Evolutionary conservation across 805 yeast genomes (phyloP), one percentile per base, ranked within the genome.

Genomic region (Cyberlindnera euphorbiiphila): DNA sequence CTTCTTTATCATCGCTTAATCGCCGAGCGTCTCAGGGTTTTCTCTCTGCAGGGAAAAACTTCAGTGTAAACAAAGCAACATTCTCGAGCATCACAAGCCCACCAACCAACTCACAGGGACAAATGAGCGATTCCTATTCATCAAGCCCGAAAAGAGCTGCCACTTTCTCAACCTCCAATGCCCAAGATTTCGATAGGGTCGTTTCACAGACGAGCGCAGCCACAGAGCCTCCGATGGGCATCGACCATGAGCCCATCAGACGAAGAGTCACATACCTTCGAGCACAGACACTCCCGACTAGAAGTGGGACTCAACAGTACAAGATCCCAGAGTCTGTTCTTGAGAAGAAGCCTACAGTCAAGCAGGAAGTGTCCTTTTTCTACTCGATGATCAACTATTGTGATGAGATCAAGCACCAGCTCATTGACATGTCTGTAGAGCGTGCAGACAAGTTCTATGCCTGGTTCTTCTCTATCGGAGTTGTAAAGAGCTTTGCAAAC

Each of bases 311-410:
- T 3, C 16, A 18, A 5, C 33, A 29, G 19, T 40, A 40, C 25
- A 30, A 29, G 17, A 41, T 47, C 17, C 49, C 51, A 6, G 41
- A 37, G 17, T 29, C n/a, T 3, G 11, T 45, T 4, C 9, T 41
- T 6, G 36, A 34, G 26, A 28, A 16, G 20, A 47, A 37, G 25
- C 49, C 50, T 1, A 49, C 51, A 4, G 50, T 45, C 2, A 49
- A 43, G 24, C 34, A 39, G 21, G 54, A 49, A 32, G 51, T 43
- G 9, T 45, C 48, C 2, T 20, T 36, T 6, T 49, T 49, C 37
- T 49, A 41, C 17, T 41, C 54, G 8, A 34, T 47, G 28, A 19
- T 47, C 4, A 40, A 45, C 24, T 47, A 29, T 27, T 43, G 37
- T 24, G 41, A 35, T 16, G 44, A 39, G 13, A 11, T 49, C 13